These are phyloP conservation scores for Trichosporon sp. DNA, from an alignment of 1,284 basidiomycete genomes.

Conservation along the genomic window DNA sequence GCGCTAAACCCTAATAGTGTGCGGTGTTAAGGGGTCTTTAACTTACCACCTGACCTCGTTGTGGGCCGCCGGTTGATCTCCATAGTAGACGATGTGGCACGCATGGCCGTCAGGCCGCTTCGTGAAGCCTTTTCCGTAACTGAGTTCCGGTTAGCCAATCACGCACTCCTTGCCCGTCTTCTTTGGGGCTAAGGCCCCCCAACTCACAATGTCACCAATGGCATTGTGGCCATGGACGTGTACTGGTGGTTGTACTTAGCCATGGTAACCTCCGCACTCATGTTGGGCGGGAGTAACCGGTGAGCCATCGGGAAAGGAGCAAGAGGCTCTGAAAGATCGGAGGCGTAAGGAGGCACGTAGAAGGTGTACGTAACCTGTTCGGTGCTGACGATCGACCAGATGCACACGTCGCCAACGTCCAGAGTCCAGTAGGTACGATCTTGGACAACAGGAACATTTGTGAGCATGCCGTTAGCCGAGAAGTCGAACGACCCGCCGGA, in stretches of 20 bases:
- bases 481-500: conserved; percentile 20
- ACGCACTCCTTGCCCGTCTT: background rate
- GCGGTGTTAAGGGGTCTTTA: background rate
- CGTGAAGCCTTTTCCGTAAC: conserved; percentile 84
- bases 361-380: conserved; percentile 66
- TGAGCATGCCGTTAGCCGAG: conserved; percentile 16
- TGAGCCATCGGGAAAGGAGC: conserved; percentile 79
- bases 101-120: conserved; percentile 64
- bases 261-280: conserved; percentile 27
- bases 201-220: conserved; percentile 42
- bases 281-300: conserved; percentile 74
- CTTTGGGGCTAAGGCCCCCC: background rate
- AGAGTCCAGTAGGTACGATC: conserved; percentile 35
- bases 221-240: conserved; percentile 32
- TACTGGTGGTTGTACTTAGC: conserved; percentile 33
- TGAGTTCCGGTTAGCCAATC: conserved; percentile 51
- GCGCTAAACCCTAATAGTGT: background rate
- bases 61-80: conserved; percentile 75
- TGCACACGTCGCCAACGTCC: conserved; percentile 38
- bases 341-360: conserved; percentile 68
- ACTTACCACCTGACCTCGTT: conserved; percentile 81
- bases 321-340: conserved; percentile 60
- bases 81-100: conserved; percentile 66
- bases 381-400: conserved; percentile 48
- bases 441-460: conserved; percentile 1